phyloP scores from a whole-genome alignment of 2,329 filamentous ascomycete genomes.

The Arthrobotrys musiformis region DNA sequence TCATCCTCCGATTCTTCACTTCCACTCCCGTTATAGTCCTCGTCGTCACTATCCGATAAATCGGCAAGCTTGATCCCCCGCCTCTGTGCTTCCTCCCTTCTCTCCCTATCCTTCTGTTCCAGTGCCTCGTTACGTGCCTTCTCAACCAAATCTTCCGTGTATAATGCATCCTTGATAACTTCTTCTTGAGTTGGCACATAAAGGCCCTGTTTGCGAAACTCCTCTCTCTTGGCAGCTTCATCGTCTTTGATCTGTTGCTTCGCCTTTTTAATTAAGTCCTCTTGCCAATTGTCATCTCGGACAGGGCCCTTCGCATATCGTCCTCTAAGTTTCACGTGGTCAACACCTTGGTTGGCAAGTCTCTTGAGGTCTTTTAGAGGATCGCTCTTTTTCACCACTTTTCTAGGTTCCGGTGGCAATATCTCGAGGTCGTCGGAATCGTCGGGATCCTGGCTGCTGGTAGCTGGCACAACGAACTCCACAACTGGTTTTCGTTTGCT shows the following conservation, averaged over 20 bases:
- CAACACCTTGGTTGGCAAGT: slow-evolving; percentile 10
- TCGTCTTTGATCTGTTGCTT: slow-evolving; percentile 82
- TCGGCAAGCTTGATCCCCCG: slow-evolving; percentile 65
- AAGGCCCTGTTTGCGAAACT: slow-evolving; percentile 81
- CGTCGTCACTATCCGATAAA: slow-evolving; percentile 66
- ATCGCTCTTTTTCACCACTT: slow-evolving; percentile 25
- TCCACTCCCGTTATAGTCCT: slow-evolving; percentile 58
- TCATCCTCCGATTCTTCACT: slow-evolving; percentile 64
- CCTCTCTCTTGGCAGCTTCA: slow-evolving; percentile 78
- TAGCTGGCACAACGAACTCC: not conserved
- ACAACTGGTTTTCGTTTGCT: slow-evolving; percentile 2
- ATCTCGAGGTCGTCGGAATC: slow-evolving; percentile 61
- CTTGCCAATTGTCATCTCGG: slow-evolving; percentile 77
- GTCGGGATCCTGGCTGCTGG: slow-evolving; percentile 17
- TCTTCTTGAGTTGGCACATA: slow-evolving; percentile 87
- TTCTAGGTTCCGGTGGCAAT: slow-evolving; percentile 60
- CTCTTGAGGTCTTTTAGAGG: slow-evolving; percentile 33
- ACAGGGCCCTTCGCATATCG: slow-evolving; percentile 65
- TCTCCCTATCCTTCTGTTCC: slow-evolving; percentile 73
- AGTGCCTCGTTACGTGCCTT: slow-evolving; percentile 83
- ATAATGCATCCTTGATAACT: slow-evolving; percentile 80
- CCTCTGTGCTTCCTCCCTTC: slow-evolving; percentile 69
- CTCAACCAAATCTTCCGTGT: slow-evolving; percentile 87
- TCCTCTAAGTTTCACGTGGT: not conserved
- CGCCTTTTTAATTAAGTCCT: slow-evolving; percentile 75